Evolutionary conservation across 345 rosid genomes (phyloP).

Genomic region (Camelina neglecta): DNA sequence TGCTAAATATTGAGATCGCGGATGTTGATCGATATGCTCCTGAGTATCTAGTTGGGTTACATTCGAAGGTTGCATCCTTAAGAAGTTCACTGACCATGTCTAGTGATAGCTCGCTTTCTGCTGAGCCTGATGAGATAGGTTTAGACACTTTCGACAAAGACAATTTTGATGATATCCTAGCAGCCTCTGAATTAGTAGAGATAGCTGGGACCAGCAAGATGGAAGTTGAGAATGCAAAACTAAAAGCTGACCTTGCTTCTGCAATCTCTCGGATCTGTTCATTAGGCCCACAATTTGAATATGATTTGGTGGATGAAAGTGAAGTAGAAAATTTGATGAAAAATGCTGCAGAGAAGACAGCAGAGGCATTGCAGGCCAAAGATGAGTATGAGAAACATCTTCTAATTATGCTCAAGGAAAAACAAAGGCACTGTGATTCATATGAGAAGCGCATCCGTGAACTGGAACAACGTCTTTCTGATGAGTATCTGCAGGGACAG

Average conservation of each 20-base stretch:
- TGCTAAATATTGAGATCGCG: constrained; percentile 77
- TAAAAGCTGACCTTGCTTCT: constrained; percentile 98
- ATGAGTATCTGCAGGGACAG: constrained; percentile 67
- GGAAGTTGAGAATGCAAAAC: constrained; percentile 97
- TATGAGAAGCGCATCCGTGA: constrained; percentile 96
- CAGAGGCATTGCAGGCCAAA: constrained; percentile 84
- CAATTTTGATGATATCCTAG: constrained; percentile 59
- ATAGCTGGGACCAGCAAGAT: constrained; percentile 93
- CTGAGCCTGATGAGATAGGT: constrained; percentile 60
- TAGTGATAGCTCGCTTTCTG: constrained; percentile 65
- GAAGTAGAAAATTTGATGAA: constrained; percentile 61
- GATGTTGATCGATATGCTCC: constrained; percentile 89
- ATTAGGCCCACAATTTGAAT: constrained; percentile 65
- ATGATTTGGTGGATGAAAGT: constrained; percentile 69
- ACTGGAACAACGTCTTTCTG: constrained; percentile 82
- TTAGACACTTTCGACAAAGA: constrained; percentile 54
- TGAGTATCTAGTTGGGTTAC: constrained; percentile 67
- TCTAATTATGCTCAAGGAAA: constrained; percentile 72
- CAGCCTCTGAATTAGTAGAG: constrained; percentile 70
- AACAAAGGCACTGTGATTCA: constrained; percentile 74
- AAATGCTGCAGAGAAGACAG: constrained; percentile 77
- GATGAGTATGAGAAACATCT: constrained; percentile 81
- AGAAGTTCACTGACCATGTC: constrained; percentile 70
- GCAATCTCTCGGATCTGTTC: constrained; percentile 80
- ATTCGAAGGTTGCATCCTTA: constrained; percentile 55